Evolutionary conservation across 2,329 filamentous ascomycete species (phyloP).

Genomic region (Penicillium sp.): DNA sequence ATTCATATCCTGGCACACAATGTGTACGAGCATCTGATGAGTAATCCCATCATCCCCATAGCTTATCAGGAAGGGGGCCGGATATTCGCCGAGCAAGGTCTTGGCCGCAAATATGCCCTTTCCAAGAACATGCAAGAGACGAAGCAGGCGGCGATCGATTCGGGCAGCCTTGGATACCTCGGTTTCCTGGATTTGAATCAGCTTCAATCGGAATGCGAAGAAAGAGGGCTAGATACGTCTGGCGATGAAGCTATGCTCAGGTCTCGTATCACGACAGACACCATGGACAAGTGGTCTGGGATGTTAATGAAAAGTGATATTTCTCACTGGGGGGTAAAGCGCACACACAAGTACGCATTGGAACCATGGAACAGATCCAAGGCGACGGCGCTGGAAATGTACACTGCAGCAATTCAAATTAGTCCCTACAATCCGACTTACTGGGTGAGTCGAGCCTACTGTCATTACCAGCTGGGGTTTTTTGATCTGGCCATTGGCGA

Average conservation of each 20-base stretch:
- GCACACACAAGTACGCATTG: constrained; percentile 20
- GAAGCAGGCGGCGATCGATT: constrained; percentile 1
- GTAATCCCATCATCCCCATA: constrained; percentile 25
- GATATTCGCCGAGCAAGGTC: constrained; percentile 14
- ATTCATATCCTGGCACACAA: constrained; percentile 33
- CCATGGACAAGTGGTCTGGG: constrained; percentile 22
- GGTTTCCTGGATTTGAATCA: background rate
- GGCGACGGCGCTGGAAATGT: constrained; percentile 37
- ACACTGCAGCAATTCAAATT: constrained; percentile 40
- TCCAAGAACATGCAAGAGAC: constrained; percentile 12
- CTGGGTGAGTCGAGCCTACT: constrained; percentile 43
- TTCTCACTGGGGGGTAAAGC: constrained; percentile 33
- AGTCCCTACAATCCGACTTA: constrained; percentile 45
- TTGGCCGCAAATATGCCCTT: constrained; percentile 10
- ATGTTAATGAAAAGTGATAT: constrained; percentile 33
- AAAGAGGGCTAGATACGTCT: constrained; percentile 15
- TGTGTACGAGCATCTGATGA: constrained; percentile 40
- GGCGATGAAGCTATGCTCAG: constrained; percentile 24
- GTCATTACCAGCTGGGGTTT: constrained; percentile 38
- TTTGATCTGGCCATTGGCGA: constrained; percentile 45
- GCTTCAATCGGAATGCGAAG: background rate
- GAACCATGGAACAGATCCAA: constrained; percentile 18
- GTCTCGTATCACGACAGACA: constrained; percentile 28
- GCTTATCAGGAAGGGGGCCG: constrained; percentile 16
- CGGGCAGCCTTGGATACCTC: constrained; percentile 1